Base-by-base conservation (phyloP, 2,329 filamentous ascomycete species). In the Diplodia corticola region DNA sequence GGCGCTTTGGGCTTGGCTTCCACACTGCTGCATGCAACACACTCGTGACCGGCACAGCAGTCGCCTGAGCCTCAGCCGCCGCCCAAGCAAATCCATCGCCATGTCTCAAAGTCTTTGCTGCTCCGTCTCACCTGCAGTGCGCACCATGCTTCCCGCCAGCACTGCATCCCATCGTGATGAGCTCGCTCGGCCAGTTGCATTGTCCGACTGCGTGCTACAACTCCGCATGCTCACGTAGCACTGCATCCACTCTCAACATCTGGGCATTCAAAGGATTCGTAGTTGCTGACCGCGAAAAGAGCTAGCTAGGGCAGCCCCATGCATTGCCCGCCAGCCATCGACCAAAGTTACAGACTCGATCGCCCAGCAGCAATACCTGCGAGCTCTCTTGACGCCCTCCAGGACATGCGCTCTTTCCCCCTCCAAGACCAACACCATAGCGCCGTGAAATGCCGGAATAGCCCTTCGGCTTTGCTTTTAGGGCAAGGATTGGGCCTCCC, bases 371-470 rank as follows among this genome's bases (percentile, higher is more conserved):
- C 28, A 28, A 28, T 28, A 28, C 28, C 28, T 28, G 28, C 28
- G 13, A 5, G 13, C 9, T 22, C 30, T 20, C 51, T 13, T 15
- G 5, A 28, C 37, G 35, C 20, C 54, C 4, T 13, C 57, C 49
- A 26, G 9, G 10, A 49, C 5, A 35, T 30, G 30, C 13, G 6
- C 9, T 28, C 28, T 28, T 6, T 28, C 28, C 6, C 28, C 28
- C 55, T 13, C 55, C 33, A 12, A 26, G 26, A 13, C 24, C 55
- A 37, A 44, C 40, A 49, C 17, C 57, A 35, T 28, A 35, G 50
- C 57, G 44, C 57, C 57, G 10, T 12, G 7, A 49, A 61, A 60
- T 49, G 57, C 57, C 48, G 22, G 26, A 49, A 37, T 24, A 49
- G 28, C n/a, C 57, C 1, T n/a, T 13, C 20, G 44, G 44, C 40